These are phyloP conservation scores for Eudorina sp. DNA, from an alignment of 139 green algal genomes.

Conservation along the genomic window DNA sequence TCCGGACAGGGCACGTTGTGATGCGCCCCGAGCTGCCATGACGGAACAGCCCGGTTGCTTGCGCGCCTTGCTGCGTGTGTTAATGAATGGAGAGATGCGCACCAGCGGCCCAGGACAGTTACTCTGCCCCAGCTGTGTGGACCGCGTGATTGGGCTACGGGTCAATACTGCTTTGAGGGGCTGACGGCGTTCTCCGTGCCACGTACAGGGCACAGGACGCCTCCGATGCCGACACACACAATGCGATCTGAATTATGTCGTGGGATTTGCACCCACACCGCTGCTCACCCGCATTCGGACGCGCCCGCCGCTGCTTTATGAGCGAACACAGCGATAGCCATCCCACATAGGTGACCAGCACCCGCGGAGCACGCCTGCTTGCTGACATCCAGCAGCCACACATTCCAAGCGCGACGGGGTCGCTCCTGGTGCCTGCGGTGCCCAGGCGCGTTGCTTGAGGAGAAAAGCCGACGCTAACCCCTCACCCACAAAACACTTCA, in stretches of 20 bases:
- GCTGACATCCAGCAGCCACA: slow-evolving; percentile 52
- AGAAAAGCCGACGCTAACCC: background rate
- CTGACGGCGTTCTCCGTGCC: background rate
- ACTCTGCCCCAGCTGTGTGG: no score
- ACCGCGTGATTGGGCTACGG: no score
- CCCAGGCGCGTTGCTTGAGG: background rate
- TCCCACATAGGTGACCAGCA: slow-evolving; percentile 45
- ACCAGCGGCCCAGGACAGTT: no score
- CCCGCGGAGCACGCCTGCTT: slow-evolving; percentile 54
- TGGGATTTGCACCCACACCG: background rate
- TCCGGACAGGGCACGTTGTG: no score
- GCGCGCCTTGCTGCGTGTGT: no score
- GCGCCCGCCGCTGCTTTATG: slow-evolving; percentile 19
- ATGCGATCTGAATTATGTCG: background rate
- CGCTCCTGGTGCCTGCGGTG: slow-evolving; percentile 46
- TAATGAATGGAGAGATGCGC: no score
- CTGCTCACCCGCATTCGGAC: slow-evolving; percentile 50
- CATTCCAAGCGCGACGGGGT: slow-evolving; percentile 49
- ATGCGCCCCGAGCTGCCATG: no score
- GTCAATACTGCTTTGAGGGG: no score
- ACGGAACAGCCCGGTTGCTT: no score
- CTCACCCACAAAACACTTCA: background rate
- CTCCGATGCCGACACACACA: background rate
- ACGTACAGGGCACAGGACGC: background rate
- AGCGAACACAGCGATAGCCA: slow-evolving; percentile 50